Base-by-base conservation (phyloP, 169 alveolate genomes). In the Plasmodium cynomolgi region DNA sequence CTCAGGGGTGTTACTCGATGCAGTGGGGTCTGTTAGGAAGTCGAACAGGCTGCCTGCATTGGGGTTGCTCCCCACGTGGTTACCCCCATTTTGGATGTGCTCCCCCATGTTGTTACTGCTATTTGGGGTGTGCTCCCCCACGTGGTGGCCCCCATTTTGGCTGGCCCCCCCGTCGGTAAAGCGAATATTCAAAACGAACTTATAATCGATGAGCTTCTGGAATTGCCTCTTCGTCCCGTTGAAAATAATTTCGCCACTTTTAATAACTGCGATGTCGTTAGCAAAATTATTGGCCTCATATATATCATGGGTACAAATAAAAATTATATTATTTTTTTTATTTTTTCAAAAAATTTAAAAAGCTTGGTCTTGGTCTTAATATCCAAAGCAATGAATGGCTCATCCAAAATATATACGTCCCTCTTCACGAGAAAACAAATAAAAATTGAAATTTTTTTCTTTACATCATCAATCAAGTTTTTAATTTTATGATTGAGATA, bases 301-400 rank as follows among this genome's bases (percentile, higher is more conserved):
- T 15, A 90, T 90, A 39, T 90, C 94, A 80, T 90, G 94, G 20
- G 94, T 90, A 29, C 94, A 90, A 37, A 90, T 90, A 80, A 90
- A 90, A 68, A 90, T 71, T 26, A 90, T 90, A 41, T 90, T 90
- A 56, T 90, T 80, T 44, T 90, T 90, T 90, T 81, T 90, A 90
- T 90, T 90, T 90, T 90, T 31, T 90, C 94, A 68, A 90, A 90
- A 71, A 90, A 90, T 26, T 62, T 80, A 33, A 90, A 90, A 4
- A 90, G 47, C 34, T 90, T 90, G 0, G 81, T 81, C 74, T 90
- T 90, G 29, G 94, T 90, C 71, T 90, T 79, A 56, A 90, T 90
- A 33, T 90, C 94, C 56, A 90, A 80, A 11, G 91, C 90, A 6
- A 90, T 90, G 73, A 90, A 90, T 4, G 94, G 94, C 34, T 90